Percentiles rank a stretch among this genome's conserved stretches.
phyloP scores from a whole-genome alignment of 2,329 filamentous ascomycete species.

The Aureobasidium sp. region DNA sequence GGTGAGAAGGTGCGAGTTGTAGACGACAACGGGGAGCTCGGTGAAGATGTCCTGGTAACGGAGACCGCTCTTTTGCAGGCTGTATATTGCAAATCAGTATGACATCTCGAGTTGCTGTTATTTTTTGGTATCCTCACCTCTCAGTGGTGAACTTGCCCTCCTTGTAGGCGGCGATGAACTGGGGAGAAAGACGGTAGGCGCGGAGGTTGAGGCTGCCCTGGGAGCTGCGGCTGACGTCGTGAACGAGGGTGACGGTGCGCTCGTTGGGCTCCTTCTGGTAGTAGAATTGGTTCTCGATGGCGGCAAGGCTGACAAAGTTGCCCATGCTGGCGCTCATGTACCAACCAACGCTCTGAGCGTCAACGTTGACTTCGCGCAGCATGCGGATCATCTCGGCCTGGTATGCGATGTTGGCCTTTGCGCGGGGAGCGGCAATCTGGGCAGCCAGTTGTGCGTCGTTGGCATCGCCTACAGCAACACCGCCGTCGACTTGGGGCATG shows the following conservation, averaged over 20 bases:
- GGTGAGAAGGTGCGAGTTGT: slow-evolving; percentile 96
- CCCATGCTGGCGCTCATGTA: slow-evolving; percentile 98
- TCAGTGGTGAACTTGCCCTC: slow-evolving; percentile 97
- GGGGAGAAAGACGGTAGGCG: slow-evolving; percentile 80
- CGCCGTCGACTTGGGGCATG: slow-evolving; percentile 70
- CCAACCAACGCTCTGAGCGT: slow-evolving; percentile 97
- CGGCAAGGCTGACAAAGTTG: slow-evolving; percentile 90
- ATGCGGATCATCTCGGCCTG: slow-evolving; percentile 97
- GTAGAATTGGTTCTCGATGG: slow-evolving; percentile 96
- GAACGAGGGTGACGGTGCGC: slow-evolving; percentile 78
- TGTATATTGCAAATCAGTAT: slow-evolving; percentile 35
- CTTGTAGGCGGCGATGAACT: slow-evolving; percentile 87
- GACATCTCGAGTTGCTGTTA: not conserved
- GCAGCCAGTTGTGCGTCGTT: slow-evolving; percentile 56
- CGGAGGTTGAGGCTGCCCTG: slow-evolving; percentile 84
- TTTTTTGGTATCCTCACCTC: slow-evolving; percentile 53
- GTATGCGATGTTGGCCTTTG: slow-evolving; percentile 82
- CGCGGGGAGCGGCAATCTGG: slow-evolving; percentile 81
- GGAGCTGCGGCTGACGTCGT: slow-evolving; percentile 91
- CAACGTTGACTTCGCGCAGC: slow-evolving; percentile 93
- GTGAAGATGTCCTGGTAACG: slow-evolving; percentile 89
- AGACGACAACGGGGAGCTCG: slow-evolving; percentile 81
- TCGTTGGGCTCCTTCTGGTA: slow-evolving; percentile 92
- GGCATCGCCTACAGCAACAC: slow-evolving; percentile 59
- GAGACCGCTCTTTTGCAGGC: slow-evolving; percentile 89